Evolutionary conservation across 1,284 basidiomycete genomes (phyloP), one percentile per base, ranked within the genome.

Genomic region (Peniophora sp.): DNA sequence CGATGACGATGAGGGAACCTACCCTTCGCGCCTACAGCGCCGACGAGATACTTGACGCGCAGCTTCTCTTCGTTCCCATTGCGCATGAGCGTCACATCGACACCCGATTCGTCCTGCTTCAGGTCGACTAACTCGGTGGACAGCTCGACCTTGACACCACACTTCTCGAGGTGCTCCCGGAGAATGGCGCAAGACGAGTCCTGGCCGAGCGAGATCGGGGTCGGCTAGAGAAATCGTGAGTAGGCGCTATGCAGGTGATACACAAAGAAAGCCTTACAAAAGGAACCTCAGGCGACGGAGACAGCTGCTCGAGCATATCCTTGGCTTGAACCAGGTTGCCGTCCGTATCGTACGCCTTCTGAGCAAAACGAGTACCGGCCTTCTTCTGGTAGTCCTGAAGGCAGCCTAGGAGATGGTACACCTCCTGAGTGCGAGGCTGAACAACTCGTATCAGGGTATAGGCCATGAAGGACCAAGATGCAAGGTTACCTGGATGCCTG

Each of bases 21-120:
- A 69, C 69, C 64, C 58, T 56, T 59, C 5, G 63, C 69, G 14
- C 70, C 70, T 54, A 72, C 69, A 0, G 68, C 58, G 0, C 69
- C 70, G 14, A 72, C 55, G 0, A 72, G 47, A 41, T 59, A 69
- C 1, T 52, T 50, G 39, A 41, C 16, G 16, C 38, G 16, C 5
- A 22, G 16, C 16, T 41, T 22, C n/a, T 8, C 6, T n/a, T 22
- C 39, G 5, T 41, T 41, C 20, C 39, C 20, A 8, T 5, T 8
- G n/a, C 16, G 16, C 22, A n/a, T 47, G 1, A 47, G 14, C 27
- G 27, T 3, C 8, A 47, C 27, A 11, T 19, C 23, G 25, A 50
- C 52, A n/a, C 34, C 27, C 16, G 25, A 19, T 9, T 45, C 25
- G 22, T 20, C 32, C 24, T 52, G 47, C 32, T 52, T 47, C 14